Percentiles rank a stretch among this genome's conserved stretches.
These are phyloP conservation scores for Prunus mira DNA, from an alignment of 306 rosid genomes.

Conservation along the genomic window DNA sequence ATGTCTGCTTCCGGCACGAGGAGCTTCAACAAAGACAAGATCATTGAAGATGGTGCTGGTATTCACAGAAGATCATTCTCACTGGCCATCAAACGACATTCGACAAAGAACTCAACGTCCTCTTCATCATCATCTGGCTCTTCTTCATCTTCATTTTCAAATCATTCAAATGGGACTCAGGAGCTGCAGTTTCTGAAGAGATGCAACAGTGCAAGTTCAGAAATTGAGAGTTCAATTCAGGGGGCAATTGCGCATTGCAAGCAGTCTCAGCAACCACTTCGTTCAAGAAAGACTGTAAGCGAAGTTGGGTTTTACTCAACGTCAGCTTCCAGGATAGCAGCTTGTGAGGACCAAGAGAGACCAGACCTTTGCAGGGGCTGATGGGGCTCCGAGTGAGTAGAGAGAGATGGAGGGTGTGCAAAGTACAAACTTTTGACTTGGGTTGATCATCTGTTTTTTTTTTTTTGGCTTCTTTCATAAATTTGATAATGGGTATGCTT, in stretches of 20 bases:
- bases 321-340: slow-evolving; percentile 44
- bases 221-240: slow-evolving; percentile 80
- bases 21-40: slow-evolving; percentile 42
- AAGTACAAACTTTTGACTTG: slow-evolving; percentile 19
- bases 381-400: slow-evolving; percentile 9
- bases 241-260: slow-evolving; percentile 99
- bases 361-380: slow-evolving; percentile 56
- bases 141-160: slow-evolving; percentile 55
- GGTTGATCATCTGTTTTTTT: slow-evolving; percentile 4
- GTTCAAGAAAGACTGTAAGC: slow-evolving; percentile 43
- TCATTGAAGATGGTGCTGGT: slow-evolving; percentile 34
- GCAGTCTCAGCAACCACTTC: slow-evolving; percentile 58
- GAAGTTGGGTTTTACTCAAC: slow-evolving; percentile 58
- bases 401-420: neutral
- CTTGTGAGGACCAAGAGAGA: slow-evolving; percentile 51
- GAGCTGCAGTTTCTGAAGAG: slow-evolving; percentile 58
- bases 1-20: slow-evolving; percentile 33
- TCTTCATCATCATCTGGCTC: slow-evolving; percentile 35
- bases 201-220: slow-evolving; percentile 73
- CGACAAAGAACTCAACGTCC: slow-evolving; percentile 42
- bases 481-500: slow-evolving; percentile 25
- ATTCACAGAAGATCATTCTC: slow-evolving; percentile 85
- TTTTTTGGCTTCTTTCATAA: slow-evolving; percentile 20
- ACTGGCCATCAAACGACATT: slow-evolving; percentile 53
- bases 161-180: slow-evolving; percentile 39